Base-by-base conservation (phyloP, 2,329 filamentous ascomycete species). In the Didymella lethalis region DNA sequence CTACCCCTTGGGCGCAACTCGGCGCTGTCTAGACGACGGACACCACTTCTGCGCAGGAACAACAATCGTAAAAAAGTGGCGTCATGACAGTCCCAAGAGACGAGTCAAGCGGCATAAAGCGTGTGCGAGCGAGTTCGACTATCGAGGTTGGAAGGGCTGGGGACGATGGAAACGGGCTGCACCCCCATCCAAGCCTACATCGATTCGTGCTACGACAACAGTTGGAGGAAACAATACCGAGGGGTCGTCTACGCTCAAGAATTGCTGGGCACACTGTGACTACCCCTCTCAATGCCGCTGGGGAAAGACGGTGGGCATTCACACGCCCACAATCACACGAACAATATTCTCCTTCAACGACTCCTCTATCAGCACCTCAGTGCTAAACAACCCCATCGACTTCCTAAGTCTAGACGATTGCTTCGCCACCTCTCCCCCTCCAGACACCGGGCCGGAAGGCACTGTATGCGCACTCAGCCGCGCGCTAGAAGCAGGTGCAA, bases 81-180 rank as follows among this genome's bases (percentile, higher is more conserved):
- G 76, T 1, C 64, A 67, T 16, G 36, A 60, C 1, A 31, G 34
- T 2, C 41, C 45, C 1, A 28, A 34, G 3, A 49, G 48, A 3
- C 56, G 64, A 46, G 26, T 69, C 40, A 58, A 73, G 44, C 70
- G 72, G 43, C 76, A 79, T 44, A 70, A 73, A 38, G 79, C 81
- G 7, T 86, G 84, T 60, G 70, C 71, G 0, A 80, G 77, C 40
- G 81, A 84, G 52, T 85, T 86, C 54, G 83, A 86, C 66, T 85
- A 85, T 54, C 58, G 70, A 6, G 80, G 81, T 0, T 86, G 84
- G 84, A 80, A 81, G 54, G 63, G 66, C 0, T 81, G 78, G 75
- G 79, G 79, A 2, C 64, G 71, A 3, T 85, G 83, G 83, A 68
- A 73, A 29, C 43, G 34, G 8, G 7, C 14, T 4, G 20, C 14